Percentiles rank a stretch among this genome's conserved stretches.
phyloP scores from a whole-genome alignment of 768 basidiomycete genomes.

The Rhizopogon rudus region DNA sequence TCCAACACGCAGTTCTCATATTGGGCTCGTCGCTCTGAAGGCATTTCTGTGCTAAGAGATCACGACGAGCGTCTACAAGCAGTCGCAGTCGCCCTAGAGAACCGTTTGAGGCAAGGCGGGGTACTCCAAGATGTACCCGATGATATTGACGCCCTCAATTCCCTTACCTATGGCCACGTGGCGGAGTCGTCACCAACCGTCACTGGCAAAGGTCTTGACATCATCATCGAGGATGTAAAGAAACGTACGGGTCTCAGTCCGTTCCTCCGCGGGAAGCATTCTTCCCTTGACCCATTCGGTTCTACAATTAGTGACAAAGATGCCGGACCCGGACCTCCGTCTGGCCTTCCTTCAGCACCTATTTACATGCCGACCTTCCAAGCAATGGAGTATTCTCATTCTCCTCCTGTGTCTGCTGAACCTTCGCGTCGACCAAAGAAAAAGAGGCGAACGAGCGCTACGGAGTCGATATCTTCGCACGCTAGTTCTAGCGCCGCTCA shows the following conservation, averaged over 20 bases:
- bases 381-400: slow-evolving; percentile 33
- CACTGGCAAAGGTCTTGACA: slow-evolving; percentile 46
- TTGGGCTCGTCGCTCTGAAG: slow-evolving; percentile 48
- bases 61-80: slow-evolving; percentile 36
- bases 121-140: slow-evolving; percentile 24
- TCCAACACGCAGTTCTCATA: slow-evolving; percentile 52
- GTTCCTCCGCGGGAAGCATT: slow-evolving; percentile 47
- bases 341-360: slow-evolving; percentile 20
- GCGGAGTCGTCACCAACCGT: slow-evolving; percentile 34
- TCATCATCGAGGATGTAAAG: slow-evolving; percentile 44
- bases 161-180: slow-evolving; percentile 14
- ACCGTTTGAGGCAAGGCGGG: slow-evolving; percentile 32
- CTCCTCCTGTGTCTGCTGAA: slow-evolving; percentile 27
- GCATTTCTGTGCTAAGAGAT: slow-evolving; percentile 39
- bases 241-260: slow-evolving; percentile 42
- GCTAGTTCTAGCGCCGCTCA: slow-evolving; percentile 19
- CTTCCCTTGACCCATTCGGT: slow-evolving; percentile 45
- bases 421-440: slow-evolving; percentile 29
- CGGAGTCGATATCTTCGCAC: slow-evolving; percentile 31
- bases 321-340: slow-evolving; percentile 22
- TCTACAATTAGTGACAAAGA: slow-evolving; percentile 33
- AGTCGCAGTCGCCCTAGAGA: slow-evolving; percentile 37
- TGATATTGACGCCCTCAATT: slow-evolving; percentile 9
- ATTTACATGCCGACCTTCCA: slow-evolving; percentile 38
- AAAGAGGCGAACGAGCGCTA: slow-evolving; percentile 31